A percentile compares a stretch with the other conserved stretches of the same genome.
These are phyloP conservation scores for Ganoderma lucidum DNA, from an alignment of 1,284 basidiomycete species.

Conservation along the genomic window DNA sequence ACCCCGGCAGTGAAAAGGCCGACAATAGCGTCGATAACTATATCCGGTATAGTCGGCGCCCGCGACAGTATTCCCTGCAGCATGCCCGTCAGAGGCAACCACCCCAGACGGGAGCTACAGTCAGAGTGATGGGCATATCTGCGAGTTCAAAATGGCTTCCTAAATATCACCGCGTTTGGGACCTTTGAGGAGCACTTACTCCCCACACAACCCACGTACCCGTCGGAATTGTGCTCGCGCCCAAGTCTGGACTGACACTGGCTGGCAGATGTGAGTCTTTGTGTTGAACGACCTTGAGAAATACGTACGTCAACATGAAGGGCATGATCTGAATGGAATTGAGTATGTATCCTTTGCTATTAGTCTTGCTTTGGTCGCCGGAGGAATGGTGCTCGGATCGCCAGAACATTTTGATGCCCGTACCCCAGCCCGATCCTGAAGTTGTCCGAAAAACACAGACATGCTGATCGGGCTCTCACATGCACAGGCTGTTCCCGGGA, in stretches of 20 bases:
- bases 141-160: background rate
- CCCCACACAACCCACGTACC: background rate
- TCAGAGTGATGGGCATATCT: constrained; percentile 1
- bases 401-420: constrained; percentile 11
- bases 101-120: background rate
- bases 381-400: constrained; percentile 4
- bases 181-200: background rate
- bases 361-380: constrained; percentile 2
- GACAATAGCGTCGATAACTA: background rate
- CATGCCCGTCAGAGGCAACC: background rate
- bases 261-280: background rate
- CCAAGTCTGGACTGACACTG: background rate
- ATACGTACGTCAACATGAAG: background rate
- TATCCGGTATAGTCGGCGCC: background rate
- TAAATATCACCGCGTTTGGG: background rate
- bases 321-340: background rate
- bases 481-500: background rate
- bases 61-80: constrained; percentile 9
- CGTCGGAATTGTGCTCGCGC: background rate
- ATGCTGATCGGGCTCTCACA: background rate
- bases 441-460: background rate
- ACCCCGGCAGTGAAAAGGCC: background rate
- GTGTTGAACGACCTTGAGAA: background rate
- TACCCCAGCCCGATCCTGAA: constrained; percentile 1
- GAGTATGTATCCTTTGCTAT: background rate